Conservation (phyloP, 2,329 filamentous ascomycete genomes). For the Penicillium sclerotigenum region DNA sequence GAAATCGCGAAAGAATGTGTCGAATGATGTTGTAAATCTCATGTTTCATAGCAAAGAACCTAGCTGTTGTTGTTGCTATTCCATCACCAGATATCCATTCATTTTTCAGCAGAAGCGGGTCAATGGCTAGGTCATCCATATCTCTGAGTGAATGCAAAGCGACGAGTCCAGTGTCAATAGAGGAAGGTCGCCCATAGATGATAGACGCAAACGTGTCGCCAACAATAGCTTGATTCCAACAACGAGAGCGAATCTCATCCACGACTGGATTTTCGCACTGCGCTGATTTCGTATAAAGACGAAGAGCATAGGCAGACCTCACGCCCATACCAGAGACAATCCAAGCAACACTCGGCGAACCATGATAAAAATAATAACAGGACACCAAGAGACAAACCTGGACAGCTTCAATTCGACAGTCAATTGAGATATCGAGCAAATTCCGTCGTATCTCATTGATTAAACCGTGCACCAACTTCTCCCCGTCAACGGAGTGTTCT, state of each 20-base stretch:
- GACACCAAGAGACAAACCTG: slow-evolving; percentile 19
- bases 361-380: slow-evolving; percentile 20
- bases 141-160: slow-evolving; percentile 22
- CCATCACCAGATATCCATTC: slow-evolving; percentile 12
- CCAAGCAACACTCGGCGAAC: slow-evolving; percentile 22
- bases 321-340: slow-evolving; percentile 19
- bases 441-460: slow-evolving; percentile 13
- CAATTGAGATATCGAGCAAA: slow-evolving; percentile 16
- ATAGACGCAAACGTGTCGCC: slow-evolving; percentile 30
- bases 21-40: slow-evolving; percentile 29
- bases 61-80: slow-evolving; percentile 1
- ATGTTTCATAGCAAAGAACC: slow-evolving; percentile 29
- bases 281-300: slow-evolving; percentile 14
- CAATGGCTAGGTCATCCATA: slow-evolving; percentile 23
- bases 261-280: slow-evolving; percentile 5
- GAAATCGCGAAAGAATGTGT: slow-evolving; percentile 26
- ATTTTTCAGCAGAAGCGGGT: slow-evolving; percentile 3
- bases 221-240: slow-evolving; percentile 31
- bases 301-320: slow-evolving; percentile 21
- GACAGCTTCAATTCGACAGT: slow-evolving; percentile 21
- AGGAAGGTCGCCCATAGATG: slow-evolving; percentile 30
- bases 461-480: slow-evolving; percentile 3
- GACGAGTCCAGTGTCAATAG: slow-evolving; percentile 26
- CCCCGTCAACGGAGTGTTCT: background rate
- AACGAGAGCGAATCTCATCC: slow-evolving; percentile 29